These are phyloP conservation scores for Mycena chlorophos DNA, from an alignment of 768 basidiomycete species.

Conservation along the genomic window DNA sequence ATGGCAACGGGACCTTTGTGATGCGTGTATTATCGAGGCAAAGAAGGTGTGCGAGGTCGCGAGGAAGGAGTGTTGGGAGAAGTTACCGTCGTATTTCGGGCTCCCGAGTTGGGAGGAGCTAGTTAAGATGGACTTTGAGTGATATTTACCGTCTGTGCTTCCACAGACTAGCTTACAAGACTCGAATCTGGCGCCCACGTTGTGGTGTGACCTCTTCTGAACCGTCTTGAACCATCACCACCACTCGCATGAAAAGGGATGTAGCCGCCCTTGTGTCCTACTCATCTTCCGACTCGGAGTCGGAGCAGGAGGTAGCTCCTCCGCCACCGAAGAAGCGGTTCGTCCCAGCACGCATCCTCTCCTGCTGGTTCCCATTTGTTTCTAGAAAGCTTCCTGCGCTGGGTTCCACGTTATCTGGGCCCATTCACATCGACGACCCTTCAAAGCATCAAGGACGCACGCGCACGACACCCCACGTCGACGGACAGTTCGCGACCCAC, in stretches of 20 bases:
- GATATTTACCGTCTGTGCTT: background rate
- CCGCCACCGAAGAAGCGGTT: no score
- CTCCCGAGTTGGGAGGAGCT: background rate
- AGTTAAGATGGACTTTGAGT: background rate
- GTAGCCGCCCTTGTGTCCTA: background rate
- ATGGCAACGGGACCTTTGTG: background rate
- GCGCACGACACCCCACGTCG: slow-evolving; percentile 74
- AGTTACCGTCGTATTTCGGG: background rate
- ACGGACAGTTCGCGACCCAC: slow-evolving; percentile 83
- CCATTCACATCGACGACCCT: slow-evolving; percentile 69
- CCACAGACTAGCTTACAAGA: background rate
- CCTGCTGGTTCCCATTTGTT: background rate
- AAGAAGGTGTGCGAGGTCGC: background rate
- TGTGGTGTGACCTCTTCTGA: background rate
- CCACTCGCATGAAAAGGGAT: no score
- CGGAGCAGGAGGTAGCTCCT: background rate
- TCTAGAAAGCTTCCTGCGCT: slow-evolving; percentile 65
- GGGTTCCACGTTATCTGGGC: slow-evolving; percentile 45
- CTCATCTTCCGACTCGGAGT: background rate
- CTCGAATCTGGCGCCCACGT: background rate
- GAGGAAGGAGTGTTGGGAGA: background rate
- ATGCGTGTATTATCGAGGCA: background rate
- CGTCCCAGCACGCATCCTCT: no score
- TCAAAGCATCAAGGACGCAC: slow-evolving; percentile 80
- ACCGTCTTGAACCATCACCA: background rate